A percentile compares a stretch with the other conserved stretches of the same genome.
phyloP scores from a whole-genome alignment of 2,329 filamentous ascomycete genomes.

The Endocalyx cinctus region DNA sequence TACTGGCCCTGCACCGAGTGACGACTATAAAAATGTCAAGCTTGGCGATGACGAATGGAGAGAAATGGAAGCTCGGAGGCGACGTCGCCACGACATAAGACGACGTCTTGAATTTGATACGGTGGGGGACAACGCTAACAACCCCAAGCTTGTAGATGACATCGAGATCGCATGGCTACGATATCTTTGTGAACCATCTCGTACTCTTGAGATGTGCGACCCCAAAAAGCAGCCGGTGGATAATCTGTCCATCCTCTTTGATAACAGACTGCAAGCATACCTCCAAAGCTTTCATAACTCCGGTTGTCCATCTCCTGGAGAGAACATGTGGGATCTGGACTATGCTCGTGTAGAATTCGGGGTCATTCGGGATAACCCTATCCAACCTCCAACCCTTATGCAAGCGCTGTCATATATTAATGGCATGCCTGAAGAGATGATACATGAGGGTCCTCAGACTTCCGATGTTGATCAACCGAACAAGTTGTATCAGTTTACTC shows the following conservation, averaged over 20 bases:
- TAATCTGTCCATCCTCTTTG: constrained; percentile 24
- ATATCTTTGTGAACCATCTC: constrained; percentile 23
- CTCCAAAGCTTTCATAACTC: constrained; percentile 12
- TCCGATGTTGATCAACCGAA: too few relatives aligned
- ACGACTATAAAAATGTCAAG: constrained; percentile 7
- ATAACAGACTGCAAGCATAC: constrained; percentile 22
- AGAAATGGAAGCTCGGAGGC: background rate
- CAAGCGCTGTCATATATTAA: constrained; percentile 21
- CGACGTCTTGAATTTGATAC: background rate
- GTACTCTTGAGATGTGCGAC: constrained; percentile 22
- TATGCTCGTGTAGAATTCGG: too few relatives aligned
- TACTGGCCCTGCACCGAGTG: constrained; percentile 2
- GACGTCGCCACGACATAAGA: background rate
- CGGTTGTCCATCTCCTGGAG: constrained; percentile 5
- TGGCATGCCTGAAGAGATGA: too few relatives aligned
- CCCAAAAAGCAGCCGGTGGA: constrained; percentile 16
- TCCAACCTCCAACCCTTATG: constrained; percentile 12
- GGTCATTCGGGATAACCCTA: too few relatives aligned
- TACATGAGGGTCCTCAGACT: too few relatives aligned
- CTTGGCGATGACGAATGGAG: too few relatives aligned
- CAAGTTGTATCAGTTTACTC: constrained; percentile 23
- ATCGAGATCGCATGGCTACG: constrained; percentile 22
- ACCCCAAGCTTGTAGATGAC: constrained; percentile 14
- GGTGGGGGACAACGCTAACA: background rate
- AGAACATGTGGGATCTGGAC: background rate